Evolutionary conservation across 2,329 filamentous ascomycete genomes (phyloP), one percentile per base, ranked within the genome.

Genomic region (Colletotrichum magnum): DNA sequence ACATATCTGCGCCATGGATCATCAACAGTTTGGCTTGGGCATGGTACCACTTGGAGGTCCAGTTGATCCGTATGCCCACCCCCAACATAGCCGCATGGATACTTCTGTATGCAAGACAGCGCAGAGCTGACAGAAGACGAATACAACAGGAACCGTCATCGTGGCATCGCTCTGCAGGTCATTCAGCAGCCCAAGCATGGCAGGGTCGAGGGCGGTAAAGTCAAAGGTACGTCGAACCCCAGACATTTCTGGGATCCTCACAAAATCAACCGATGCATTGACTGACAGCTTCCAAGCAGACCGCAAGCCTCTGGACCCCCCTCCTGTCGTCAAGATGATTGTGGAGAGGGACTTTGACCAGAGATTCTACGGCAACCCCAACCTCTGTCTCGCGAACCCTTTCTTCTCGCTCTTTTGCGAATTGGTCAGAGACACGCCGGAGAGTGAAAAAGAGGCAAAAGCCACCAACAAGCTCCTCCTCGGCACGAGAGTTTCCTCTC

Each of bases 261-360:
- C 6, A 36, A 36, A 36, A 36, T 36, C 32, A 36, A 7, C 32
- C 10, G 32, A 6, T 36, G 32, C 32, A 6, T 13, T 32, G 18
- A 36, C 51, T 69, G 24, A 68, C 47, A 21, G 45, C 7, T 39
- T 41, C 57, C 5, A 15, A 61, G 12, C 56, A 93, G 92, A 93
- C 76, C 91, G 94, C 73, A 97, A 97, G 79, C 93, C 94, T 7
- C 89, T 97, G 75, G 94, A 97, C 78, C 94, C 95, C 59, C 94
- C 94, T 13, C 94, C 94, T 50, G 93, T 97, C 74, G 84, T 97
- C 53, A 90, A 95, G 81, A 86, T 97, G 54, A 79, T 88, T 62
- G 82, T 87, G 64, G 75, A 78, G 57, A 80, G 80, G 58, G 86
- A 89, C 68, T 83, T 84, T 2, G 77, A 80, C 62, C 82, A 84